Evolutionary conservation across 1,284 basidiomycete genomes (phyloP).

Genomic region (Sphaerobolus stellatus): DNA sequence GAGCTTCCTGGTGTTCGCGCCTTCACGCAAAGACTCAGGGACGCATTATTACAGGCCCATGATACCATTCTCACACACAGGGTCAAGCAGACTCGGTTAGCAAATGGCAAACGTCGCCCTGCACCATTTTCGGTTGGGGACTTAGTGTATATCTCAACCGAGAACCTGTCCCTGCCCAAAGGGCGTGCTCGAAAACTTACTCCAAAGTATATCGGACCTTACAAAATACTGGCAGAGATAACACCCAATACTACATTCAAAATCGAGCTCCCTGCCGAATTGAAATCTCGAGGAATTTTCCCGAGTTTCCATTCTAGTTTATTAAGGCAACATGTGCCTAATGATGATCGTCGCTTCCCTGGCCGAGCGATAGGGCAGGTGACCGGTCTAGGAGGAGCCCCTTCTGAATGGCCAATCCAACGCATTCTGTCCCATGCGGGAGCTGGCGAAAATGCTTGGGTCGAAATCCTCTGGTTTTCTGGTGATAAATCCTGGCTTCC

Average conservation of each 20-base stretch:
- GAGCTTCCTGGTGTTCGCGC: slow-evolving; percentile 24
- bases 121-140: slow-evolving; percentile 24
- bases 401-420: slow-evolving; percentile 33
- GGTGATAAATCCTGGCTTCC: slow-evolving; percentile 37
- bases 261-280: slow-evolving; percentile 26
- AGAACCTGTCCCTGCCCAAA: slow-evolving; percentile 34
- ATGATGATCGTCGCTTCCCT: slow-evolving; percentile 14
- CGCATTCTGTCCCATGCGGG: slow-evolving; percentile 31
- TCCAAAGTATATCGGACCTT: slow-evolving; percentile 38
- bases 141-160: slow-evolving; percentile 36
- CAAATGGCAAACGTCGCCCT: slow-evolving; percentile 21
- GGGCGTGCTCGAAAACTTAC: slow-evolving; percentile 30
- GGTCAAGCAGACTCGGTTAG: slow-evolving; percentile 29
- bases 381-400: slow-evolving; percentile 15
- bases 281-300: slow-evolving; percentile 27
- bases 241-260: slow-evolving; percentile 26
- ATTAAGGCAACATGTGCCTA: slow-evolving; percentile 26
- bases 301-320: slow-evolving; percentile 32
- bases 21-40: slow-evolving; percentile 26
- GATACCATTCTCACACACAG: slow-evolving; percentile 29
- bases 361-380: slow-evolving; percentile 21
- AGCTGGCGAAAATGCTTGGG: slow-evolving; percentile 22
- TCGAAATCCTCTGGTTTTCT: slow-evolving; percentile 33
- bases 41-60: slow-evolving; percentile 24
- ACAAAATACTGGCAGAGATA: slow-evolving; percentile 26